These are phyloP conservation scores for Umbelopsis sp. DNA, from an alignment of 192 early-diverging fungal species.

Conservation along the genomic window DNA sequence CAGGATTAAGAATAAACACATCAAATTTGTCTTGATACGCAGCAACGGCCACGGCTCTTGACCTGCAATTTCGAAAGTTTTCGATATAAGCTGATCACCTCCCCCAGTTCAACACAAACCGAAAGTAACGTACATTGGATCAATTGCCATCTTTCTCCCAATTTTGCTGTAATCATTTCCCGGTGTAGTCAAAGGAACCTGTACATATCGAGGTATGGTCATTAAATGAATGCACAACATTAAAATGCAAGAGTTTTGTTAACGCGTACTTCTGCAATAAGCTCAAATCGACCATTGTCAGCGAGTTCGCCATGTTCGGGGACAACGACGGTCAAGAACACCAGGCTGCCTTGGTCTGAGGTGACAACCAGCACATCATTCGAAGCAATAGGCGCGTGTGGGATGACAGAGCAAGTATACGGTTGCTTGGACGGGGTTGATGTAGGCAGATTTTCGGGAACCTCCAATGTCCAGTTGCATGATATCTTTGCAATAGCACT, in stretches of 20 bases:
- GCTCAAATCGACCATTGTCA: constrained; percentile 27
- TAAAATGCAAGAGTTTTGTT: neutral
- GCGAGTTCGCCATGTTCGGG: neutral
- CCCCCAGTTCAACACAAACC: neutral
- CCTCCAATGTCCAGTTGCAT: constrained; percentile 9
- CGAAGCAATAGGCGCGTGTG: constrained; percentile 24
- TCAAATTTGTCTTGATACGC: constrained; percentile 35
- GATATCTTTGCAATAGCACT: neutral
- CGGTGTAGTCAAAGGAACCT: constrained; percentile 22
- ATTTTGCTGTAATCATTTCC: constrained; percentile 28
- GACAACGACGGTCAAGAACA: constrained; percentile 19
- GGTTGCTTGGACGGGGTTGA: neutral
- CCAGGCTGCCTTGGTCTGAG: constrained; percentile 32
- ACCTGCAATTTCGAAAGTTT: constrained; percentile 8
- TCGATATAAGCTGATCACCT: neutral
- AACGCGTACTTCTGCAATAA: constrained; percentile 11
- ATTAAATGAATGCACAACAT: neutral
- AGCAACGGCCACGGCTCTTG: constrained; percentile 31
- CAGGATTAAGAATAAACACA: constrained; percentile 26
- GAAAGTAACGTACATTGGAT: constrained; percentile 31
- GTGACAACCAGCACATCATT: constrained; percentile 22
- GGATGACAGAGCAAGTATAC: neutral
- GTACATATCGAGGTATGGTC: neutral
- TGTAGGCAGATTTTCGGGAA: neutral
- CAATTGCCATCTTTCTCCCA: constrained; percentile 34